Conservation (phyloP, 305 asterid genomes). For the Caryopteris hybrid region DNA sequence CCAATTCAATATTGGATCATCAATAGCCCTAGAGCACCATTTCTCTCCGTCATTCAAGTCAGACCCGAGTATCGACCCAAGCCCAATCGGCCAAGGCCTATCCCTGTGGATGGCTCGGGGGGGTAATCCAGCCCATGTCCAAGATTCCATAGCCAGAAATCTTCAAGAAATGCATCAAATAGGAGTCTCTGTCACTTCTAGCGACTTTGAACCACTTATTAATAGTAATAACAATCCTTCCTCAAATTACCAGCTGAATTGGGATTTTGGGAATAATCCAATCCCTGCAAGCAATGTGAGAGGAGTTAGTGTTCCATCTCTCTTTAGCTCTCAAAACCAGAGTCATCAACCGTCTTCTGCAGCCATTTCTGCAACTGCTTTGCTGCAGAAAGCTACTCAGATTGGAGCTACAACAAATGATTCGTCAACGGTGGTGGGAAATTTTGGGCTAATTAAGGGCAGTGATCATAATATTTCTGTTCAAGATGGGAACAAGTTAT, state of each 20-base stretch:
- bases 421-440: slow-evolving; percentile 34
- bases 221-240: slow-evolving; percentile 24
- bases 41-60: slow-evolving; percentile 54
- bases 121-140: slow-evolving; percentile 16
- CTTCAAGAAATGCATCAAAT: slow-evolving; percentile 48
- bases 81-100: slow-evolving; percentile 19
- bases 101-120: slow-evolving; percentile 52
- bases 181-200: slow-evolving; percentile 24
- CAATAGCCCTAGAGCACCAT: slow-evolving; percentile 39
- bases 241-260: slow-evolving; percentile 28
- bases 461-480: slow-evolving; percentile 4
- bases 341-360: slow-evolving; percentile 28
- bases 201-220: slow-evolving; percentile 22
- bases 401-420: slow-evolving; percentile 58
- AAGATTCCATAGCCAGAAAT: slow-evolving; percentile 27
- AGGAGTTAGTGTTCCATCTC: slow-evolving; percentile 43
- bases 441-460: slow-evolving; percentile 40
- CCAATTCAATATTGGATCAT: slow-evolving; percentile 51
- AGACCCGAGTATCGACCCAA: slow-evolving; percentile 18
- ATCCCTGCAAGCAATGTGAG: slow-evolving; percentile 26
- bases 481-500: slow-evolving; percentile 32
- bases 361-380: slow-evolving; percentile 80
- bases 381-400: slow-evolving; percentile 81
- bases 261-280: slow-evolving; percentile 54
- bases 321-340: slow-evolving; percentile 50